Base-by-base conservation (phyloP, 345 rosid genomes). In the Arabidopsis suecica region DNA sequence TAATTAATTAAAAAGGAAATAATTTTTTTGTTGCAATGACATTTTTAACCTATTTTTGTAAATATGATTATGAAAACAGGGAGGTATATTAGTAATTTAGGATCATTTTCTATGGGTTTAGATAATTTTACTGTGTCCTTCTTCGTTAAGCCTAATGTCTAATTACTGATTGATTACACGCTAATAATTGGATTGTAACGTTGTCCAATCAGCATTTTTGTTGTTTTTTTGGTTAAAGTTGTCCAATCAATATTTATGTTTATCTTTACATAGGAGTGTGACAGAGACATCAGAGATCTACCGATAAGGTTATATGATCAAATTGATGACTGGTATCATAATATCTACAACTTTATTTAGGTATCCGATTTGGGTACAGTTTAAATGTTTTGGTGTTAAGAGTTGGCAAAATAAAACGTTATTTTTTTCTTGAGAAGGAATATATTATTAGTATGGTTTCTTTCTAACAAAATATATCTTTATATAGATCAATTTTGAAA, bases 191-290 rank as follows among this genome's bases (percentile, higher is more conserved):
- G 68, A 68, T 75, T 41, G 53, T 32, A 22, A 18, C 30, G 25
- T 65, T 57, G 58, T 16, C 55, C 34, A 22, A 65, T 65, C 54
- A 73, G 23, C 76, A 28, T 13, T 34, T 44, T 30, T 28, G 4
- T 59, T 59, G 13, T 25, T 1, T 4, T 36, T 16, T 44, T 42
- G 8, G 56, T 65, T 16, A 65, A 42, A n/a, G 69, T 49, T 65
- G 56, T 65, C 69, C 44, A 47, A 28, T 63, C 56, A 47, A 65
- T 41, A 23, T 40, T 61, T 41, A 61, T 61, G 34, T 36, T 28
- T 20, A 38, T 37, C 28, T 36, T 12, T 59, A 53, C 16, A 18
- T 48, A 16, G 7, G 53, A 18, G 10, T 18, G 53, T 7, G 53
- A 48, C 11, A 47, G 50, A n/a, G 25, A 48, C 53, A 18, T 23